Conservation (phyloP, 2,329 filamentous ascomycete genomes). For the Onygenales sp. region DNA sequence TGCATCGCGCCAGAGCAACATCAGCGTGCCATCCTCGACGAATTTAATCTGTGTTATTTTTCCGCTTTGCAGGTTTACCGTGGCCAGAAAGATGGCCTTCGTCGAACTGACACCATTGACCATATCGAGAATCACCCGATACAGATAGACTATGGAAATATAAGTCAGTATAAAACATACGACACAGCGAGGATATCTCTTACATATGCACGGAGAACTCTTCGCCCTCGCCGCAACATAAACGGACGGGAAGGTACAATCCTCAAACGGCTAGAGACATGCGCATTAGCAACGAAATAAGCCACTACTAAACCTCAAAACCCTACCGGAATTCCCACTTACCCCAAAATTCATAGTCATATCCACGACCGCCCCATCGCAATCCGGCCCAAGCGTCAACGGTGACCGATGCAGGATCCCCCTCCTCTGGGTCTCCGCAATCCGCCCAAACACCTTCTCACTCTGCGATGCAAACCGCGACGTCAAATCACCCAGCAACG, state of each 20-base stretch:
- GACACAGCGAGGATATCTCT: constrained; percentile 7
- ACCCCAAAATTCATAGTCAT: constrained; percentile 49
- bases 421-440: constrained; percentile 60
- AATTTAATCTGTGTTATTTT: constrained; percentile 55
- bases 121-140: constrained; percentile 44
- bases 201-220: constrained; percentile 25
- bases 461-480: constrained; percentile 50
- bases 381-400: constrained; percentile 36
- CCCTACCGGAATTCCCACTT: constrained; percentile 6
- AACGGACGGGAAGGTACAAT: constrained; percentile 19
- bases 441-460: constrained; percentile 53
- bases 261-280: constrained; percentile 15
- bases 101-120: constrained; percentile 51
- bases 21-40: constrained; percentile 50
- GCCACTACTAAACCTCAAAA: background rate
- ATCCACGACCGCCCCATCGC: constrained; percentile 38
- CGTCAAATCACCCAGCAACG: constrained; percentile 56
- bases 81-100: constrained; percentile 21
- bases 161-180: constrained; percentile 4
- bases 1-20: constrained; percentile 45
- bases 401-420: constrained; percentile 58
- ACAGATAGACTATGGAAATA: constrained; percentile 46
- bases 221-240: constrained; percentile 26
- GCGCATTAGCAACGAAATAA: background rate
- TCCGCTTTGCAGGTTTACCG: constrained; percentile 23